Evolutionary conservation across 176 grass and related monocot species (phyloP).

Genomic region (Carex pumila): DNA sequence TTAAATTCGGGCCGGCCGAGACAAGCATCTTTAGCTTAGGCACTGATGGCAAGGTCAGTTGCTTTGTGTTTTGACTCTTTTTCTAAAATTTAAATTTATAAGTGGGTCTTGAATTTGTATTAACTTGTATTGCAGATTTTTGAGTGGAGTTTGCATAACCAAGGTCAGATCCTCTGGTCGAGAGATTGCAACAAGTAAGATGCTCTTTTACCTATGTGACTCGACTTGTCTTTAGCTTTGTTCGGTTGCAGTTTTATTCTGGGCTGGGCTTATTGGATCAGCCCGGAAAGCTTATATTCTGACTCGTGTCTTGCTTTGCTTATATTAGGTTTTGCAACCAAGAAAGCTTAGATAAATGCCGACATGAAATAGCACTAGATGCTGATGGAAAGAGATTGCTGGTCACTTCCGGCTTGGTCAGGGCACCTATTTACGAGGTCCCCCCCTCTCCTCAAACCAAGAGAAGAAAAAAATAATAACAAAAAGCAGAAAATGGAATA

Average conservation of each 20-base stretch:
- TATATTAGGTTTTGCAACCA: constrained; percentile 64
- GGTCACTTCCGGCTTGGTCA: constrained; percentile 74
- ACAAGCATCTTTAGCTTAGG: constrained; percentile 96
- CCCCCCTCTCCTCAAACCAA: background rate
- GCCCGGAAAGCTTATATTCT: background rate
- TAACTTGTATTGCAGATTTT: constrained; percentile 58
- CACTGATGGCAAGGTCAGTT: constrained; percentile 76
- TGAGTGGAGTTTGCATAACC: constrained; percentile 98
- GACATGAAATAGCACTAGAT: constrained; percentile 85
- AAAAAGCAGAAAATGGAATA: background rate
- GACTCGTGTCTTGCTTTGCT: background rate
- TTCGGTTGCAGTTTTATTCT: background rate
- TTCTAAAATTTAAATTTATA: constrained; percentile 4
- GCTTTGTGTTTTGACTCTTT: constrained; percentile 10
- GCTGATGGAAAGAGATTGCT: constrained; percentile 77
- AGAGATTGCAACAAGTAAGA: constrained; percentile 85
- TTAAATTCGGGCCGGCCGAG: constrained; percentile 91
- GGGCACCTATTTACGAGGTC: constrained; percentile 92
- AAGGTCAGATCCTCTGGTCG: constrained; percentile 92
- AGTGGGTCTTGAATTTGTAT: background rate
- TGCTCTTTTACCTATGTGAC: background rate
- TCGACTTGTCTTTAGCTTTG: background rate
- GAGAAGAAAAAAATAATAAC: background rate
- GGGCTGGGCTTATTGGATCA: background rate
- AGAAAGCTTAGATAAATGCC: constrained; percentile 63